These are phyloP conservation scores for Chrysoporthe cubensis DNA, from an alignment of 2,329 filamentous ascomycete genomes.

Conservation along the genomic window DNA sequence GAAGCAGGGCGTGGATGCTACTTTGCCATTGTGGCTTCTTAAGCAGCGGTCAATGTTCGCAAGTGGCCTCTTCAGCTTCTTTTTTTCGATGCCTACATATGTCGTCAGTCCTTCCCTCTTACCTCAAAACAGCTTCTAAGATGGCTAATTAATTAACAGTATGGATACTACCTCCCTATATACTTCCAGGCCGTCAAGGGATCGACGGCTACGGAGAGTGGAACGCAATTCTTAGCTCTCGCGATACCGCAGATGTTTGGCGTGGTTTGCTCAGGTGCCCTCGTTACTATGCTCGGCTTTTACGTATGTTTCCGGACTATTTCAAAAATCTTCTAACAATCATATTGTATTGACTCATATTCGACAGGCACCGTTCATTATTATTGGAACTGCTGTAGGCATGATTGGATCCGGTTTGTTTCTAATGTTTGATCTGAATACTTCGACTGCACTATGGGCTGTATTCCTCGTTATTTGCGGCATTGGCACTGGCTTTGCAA, in stretches of 20 bases:
- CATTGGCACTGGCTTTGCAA: constrained; percentile 1
- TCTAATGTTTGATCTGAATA: constrained; percentile 1
- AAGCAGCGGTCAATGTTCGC: constrained; percentile 2
- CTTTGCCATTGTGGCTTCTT: background rate
- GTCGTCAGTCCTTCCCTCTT: background rate
- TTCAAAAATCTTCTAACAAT: background rate
- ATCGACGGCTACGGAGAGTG: constrained; percentile 18
- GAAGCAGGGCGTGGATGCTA: constrained; percentile 1
- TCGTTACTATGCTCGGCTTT: background rate
- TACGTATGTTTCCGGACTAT: background rate
- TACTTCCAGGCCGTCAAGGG: constrained; percentile 26
- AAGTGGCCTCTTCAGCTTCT: background rate
- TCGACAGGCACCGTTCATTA: constrained; percentile 2
- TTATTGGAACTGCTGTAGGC: constrained; percentile 1
- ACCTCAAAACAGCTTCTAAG: background rate
- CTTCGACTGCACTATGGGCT: constrained; percentile 1
- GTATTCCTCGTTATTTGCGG: constrained; percentile 4
- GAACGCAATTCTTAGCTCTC: constrained; percentile 19
- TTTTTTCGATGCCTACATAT: constrained; percentile 9
- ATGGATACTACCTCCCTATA: constrained; percentile 21
- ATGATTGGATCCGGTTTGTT: constrained; percentile 4
- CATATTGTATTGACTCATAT: background rate
- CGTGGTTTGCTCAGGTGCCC: background rate
- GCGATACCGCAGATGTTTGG: constrained; percentile 15
- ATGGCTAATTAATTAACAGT: background rate